A percentile compares a stretch with the other conserved stretches of the same genome.
Conservation (phyloP, 2,329 filamentous ascomycete species). For the Ceratocystis alfenasii region DNA sequence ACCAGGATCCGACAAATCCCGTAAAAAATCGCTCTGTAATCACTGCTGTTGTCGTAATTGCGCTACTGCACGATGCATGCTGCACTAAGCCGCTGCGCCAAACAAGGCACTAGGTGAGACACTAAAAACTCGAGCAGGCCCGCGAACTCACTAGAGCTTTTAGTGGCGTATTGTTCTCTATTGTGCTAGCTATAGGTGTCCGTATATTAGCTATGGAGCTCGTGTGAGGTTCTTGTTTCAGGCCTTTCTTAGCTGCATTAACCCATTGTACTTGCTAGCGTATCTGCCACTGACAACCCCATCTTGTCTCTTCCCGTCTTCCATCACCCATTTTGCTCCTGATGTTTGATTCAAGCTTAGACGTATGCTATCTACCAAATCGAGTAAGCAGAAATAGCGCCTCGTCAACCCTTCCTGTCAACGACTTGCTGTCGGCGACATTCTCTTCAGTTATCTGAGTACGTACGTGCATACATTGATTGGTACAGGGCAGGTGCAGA, state of each 20-base stretch:
- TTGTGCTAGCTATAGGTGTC: background rate
- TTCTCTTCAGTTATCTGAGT: background rate
- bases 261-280: background rate
- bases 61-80: background rate
- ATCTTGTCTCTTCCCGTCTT: background rate
- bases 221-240: background rate
- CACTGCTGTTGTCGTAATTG: background rate
- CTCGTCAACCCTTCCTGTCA: background rate
- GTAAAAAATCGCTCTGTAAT: background rate
- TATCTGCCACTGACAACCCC: background rate
- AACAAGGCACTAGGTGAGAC: background rate
- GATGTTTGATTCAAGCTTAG: background rate
- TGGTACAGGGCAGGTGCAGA: too few relatives aligned
- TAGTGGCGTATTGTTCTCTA: constrained; percentile 1
- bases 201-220: background rate
- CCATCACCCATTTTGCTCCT: background rate
- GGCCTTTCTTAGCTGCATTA: background rate
- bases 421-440: background rate
- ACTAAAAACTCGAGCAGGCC: background rate
- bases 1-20: constrained; percentile 7
- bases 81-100: constrained; percentile 1
- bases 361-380: background rate
- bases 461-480: background rate
- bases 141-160: background rate
- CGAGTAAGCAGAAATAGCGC: background rate